These are phyloP conservation scores for Apiospora marii DNA, from an alignment of 2,329 filamentous ascomycete genomes.

Conservation along the genomic window DNA sequence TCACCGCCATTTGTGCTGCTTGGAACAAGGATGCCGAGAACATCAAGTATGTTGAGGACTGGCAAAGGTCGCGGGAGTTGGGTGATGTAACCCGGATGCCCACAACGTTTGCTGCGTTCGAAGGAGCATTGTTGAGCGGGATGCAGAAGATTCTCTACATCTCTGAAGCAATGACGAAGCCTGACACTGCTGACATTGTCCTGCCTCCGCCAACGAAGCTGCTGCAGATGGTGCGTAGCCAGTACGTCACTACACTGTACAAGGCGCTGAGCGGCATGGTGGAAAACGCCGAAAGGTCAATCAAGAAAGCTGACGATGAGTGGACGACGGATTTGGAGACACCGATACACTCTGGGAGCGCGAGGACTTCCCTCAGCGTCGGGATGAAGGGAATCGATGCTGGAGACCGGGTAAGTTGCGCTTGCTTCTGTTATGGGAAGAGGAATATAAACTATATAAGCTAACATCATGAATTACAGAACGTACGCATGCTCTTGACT, in stretches of 20 bases:
- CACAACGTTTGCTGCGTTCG: conserved; percentile 82
- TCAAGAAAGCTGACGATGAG: conserved; percentile 69
- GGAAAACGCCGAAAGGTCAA: conserved; percentile 86
- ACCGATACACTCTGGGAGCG: conserved; percentile 44
- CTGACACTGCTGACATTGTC: conserved; percentile 79
- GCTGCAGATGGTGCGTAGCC: conserved; percentile 86
- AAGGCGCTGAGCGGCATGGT: conserved; percentile 95
- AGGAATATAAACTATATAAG: not conserved
- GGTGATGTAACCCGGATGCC: conserved; percentile 94
- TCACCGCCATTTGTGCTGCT: conserved; percentile 83
- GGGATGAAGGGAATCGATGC: conserved; percentile 60
- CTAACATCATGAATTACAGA: conserved; percentile 64
- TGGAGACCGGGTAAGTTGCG: conserved; percentile 60
- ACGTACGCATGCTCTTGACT: conserved; percentile 91
- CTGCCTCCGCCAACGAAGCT: conserved; percentile 86
- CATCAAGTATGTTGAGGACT: conserved; percentile 91
- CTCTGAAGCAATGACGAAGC: conserved; percentile 80
- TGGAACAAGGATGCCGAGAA: conserved; percentile 96
- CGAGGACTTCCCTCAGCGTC: conserved; percentile 46
- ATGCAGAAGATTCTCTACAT: conserved; percentile 98
- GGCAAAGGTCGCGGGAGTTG: conserved; percentile 83
- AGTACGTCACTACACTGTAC: conserved; percentile 94
- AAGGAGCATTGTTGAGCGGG: conserved; percentile 79
- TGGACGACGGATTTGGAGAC: conserved; percentile 61
- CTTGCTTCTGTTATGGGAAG: not conserved